Evolutionary conservation across 2,329 filamentous ascomycete species (phyloP), one percentile per base, ranked within the genome.

Genomic region (Chaetomiaceae sp.): DNA sequence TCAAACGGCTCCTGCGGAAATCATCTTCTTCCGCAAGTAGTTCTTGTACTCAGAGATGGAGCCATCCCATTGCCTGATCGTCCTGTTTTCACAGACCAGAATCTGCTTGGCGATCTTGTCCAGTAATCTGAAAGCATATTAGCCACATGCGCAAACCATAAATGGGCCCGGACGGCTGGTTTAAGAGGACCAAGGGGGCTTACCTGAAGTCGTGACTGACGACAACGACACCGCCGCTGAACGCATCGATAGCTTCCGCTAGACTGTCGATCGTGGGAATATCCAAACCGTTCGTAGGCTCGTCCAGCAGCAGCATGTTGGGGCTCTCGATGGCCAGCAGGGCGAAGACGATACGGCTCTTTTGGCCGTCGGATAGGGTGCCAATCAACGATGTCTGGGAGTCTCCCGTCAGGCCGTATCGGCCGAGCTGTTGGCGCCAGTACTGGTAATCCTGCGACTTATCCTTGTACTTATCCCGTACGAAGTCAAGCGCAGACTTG

Each of bases 21-120:
- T 76, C 94, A 99, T 99, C 89, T 97, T 97, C 86, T 97, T 97
- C 71, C 92, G 86, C 67, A 99, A 82, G 75, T 96, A 84, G 77
- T 95, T 89, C 89, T 99, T 99, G 89, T 99, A 99, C 56, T 90
- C 85, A 64, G 86, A 86, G 67, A 99, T 99, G 60, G 75, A 77
- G 65, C 92, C 92, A 59, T 92, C 85, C 94, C 94, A 99, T 66
- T 83, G 75, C 65, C 81, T 85, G 64, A 97, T 90, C 13, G 90
- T 91, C 81, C 91, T 90, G 84, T 99, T 90, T 77, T 99, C 94
- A 75, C 95, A 99, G 52, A 99, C 94, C 76, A 99, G 85, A 73
- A 99, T 99, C 73, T 99, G 90, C 82, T 99, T 99, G 65, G 94
- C 94, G 71, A 99, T 97, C 81, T 96, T 96, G 83, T 99, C 94